phyloP scores from a whole-genome alignment of 2,329 filamentous ascomycete genomes.

The Pleoardoris graminearum region DNA sequence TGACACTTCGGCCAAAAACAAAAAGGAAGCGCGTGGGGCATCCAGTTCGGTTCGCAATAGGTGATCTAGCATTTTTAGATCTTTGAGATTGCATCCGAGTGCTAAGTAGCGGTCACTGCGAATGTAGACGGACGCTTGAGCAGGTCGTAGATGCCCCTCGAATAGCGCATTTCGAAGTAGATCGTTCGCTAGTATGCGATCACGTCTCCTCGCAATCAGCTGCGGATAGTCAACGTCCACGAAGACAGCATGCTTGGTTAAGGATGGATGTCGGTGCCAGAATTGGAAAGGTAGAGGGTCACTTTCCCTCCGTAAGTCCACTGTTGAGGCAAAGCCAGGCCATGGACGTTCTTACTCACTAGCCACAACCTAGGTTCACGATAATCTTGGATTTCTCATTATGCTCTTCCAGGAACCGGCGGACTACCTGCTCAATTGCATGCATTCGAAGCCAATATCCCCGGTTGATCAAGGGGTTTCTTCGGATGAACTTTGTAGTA shows the following conservation, averaged over 20 bases:
- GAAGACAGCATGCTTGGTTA: slow-evolving; percentile 66
- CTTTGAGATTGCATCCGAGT: slow-evolving; percentile 77
- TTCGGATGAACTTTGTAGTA: slow-evolving; percentile 77
- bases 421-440: slow-evolving; percentile 74
- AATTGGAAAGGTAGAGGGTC: slow-evolving; percentile 88
- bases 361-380: slow-evolving; percentile 86
- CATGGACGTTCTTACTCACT: slow-evolving; percentile 61
- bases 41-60: slow-evolving; percentile 64
- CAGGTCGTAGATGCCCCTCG: slow-evolving; percentile 28
- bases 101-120: slow-evolving; percentile 72
- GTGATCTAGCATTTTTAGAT: slow-evolving; percentile 63
- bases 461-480: slow-evolving; percentile 87
- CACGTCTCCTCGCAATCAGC: slow-evolving; percentile 73
- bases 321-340: background rate
- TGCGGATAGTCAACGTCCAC: slow-evolving; percentile 86
- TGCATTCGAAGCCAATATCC: slow-evolving; percentile 87
- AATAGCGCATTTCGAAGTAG: slow-evolving; percentile 47
- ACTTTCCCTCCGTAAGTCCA: slow-evolving; percentile 53
- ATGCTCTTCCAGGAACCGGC: slow-evolving; percentile 67
- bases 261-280: slow-evolving; percentile 65
- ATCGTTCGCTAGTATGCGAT: slow-evolving; percentile 62
- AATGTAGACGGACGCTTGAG: slow-evolving; percentile 34
- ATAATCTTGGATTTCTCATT: slow-evolving; percentile 68
- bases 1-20: slow-evolving; percentile 89
- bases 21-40: slow-evolving; percentile 62